These are phyloP conservation scores for Wickerhamiella kurtzmanii DNA, from an alignment of 805 yeast genomes.

Conservation along the genomic window DNA sequence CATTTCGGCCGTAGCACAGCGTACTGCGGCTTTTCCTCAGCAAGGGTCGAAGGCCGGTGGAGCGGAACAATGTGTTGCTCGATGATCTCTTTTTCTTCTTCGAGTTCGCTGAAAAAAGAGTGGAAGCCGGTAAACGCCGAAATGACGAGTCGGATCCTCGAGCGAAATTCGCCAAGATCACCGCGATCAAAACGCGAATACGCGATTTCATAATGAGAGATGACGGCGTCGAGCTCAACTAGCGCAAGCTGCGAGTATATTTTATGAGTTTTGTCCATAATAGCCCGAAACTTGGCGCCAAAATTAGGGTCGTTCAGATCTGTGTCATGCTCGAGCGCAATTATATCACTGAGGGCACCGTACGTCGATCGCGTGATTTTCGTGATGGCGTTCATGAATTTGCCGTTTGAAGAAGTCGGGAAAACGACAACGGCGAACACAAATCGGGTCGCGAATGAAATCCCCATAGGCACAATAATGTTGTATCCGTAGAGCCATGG, in stretches of 20 bases:
- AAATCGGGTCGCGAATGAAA: conserved; percentile 18
- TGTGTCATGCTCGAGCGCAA: not conserved
- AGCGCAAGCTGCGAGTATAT: conserved; percentile 10
- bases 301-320: conserved; percentile 14
- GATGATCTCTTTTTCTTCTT: conserved; percentile 2
- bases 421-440: conserved; percentile 17
- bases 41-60: not conserved
- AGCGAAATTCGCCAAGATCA: conserved; percentile 19
- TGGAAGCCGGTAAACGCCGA: conserved; percentile 17
- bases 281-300: conserved; percentile 5
- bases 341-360: conserved; percentile 3
- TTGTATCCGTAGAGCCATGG: conserved; percentile 17
- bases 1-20: conserved; percentile 1
- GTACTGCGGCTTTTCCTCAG: not conserved
- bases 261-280: conserved; percentile 8
- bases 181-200: conserved; percentile 19
- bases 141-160: conserved; percentile 15
- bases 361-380: conserved; percentile 7
- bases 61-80: not conserved
- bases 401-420: conserved; percentile 21
- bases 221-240: conserved; percentile 14
- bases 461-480: conserved; percentile 18
- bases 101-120: conserved; percentile 15
- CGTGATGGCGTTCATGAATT: conserved; percentile 13
- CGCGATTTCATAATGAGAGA: conserved; percentile 16